A percentile compares a stretch with the other conserved stretches of the same genome.
phyloP scores from a whole-genome alignment of 106 monocot genomes.

The Acorus calamus region DNA sequence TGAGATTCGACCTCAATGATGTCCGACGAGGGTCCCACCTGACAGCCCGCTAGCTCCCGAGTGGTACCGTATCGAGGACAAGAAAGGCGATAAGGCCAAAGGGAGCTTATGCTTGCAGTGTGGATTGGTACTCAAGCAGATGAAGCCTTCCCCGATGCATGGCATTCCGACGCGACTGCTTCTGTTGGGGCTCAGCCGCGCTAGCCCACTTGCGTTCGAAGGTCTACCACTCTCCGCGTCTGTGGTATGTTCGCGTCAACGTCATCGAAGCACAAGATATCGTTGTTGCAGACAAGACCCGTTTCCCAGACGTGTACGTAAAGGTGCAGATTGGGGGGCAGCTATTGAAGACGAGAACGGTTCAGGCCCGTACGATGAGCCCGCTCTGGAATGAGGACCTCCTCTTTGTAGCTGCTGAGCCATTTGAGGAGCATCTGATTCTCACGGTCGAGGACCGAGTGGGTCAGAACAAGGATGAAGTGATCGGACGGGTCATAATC shows the following conservation, averaged over 20 bases:
- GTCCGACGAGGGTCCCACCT: constrained; percentile 48
- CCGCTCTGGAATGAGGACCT: constrained; percentile 46
- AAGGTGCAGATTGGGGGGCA: constrained; percentile 38
- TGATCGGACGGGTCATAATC: constrained; percentile 23
- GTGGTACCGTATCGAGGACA: constrained; percentile 52
- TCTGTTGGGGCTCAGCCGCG: constrained; percentile 2
- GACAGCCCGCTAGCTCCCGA: constrained; percentile 65
- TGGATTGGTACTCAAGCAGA: constrained; percentile 71
- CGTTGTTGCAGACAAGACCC: constrained; percentile 12
- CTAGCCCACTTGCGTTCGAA: constrained; percentile 35
- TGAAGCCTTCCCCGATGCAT: constrained; percentile 50
- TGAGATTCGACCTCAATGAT: constrained; percentile 47
- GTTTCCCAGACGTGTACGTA: constrained; percentile 46
- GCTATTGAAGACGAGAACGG: constrained; percentile 21
- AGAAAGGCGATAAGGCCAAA: constrained; percentile 39
- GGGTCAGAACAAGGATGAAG: constrained; percentile 37
- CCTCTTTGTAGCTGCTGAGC: constrained; percentile 62
- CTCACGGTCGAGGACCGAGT: constrained; percentile 41
- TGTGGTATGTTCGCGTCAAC: constrained; percentile 62
- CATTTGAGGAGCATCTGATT: constrained; percentile 47
- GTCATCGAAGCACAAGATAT: constrained; percentile 57
- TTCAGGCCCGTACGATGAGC: constrained; percentile 21
- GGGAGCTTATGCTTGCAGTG: constrained; percentile 64
- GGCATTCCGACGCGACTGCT: constrained; percentile 27
- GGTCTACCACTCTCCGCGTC: constrained; percentile 54